Evolutionary conservation across 495 filamentous ascomycete genomes (phyloP).

Genomic region (Recurvomyces mirabilis): DNA sequence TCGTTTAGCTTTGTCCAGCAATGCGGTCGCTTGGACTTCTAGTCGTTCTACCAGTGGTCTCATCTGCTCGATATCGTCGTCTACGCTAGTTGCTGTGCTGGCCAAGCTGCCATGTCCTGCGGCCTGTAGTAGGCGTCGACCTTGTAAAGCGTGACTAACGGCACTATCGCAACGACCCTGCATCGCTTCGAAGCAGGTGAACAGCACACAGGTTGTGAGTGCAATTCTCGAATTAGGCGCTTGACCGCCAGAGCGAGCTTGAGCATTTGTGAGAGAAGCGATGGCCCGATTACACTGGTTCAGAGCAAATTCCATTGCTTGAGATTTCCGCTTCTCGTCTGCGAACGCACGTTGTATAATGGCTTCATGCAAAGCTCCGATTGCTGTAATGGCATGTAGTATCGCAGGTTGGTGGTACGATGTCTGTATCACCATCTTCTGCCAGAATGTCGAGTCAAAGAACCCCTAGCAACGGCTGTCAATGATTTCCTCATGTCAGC

Average conservation of each 20-base stretch:
- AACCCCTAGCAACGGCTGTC: no score
- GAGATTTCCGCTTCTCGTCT: conserved; percentile 14
- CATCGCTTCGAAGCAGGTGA: conserved; percentile 24
- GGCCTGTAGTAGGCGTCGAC: conserved; percentile 11
- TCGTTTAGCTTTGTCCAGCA: conserved; percentile 19
- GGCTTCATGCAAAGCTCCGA: conserved; percentile 21
- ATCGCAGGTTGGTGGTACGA: conserved; percentile 19
- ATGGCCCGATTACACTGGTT: conserved; percentile 18
- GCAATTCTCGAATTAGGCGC: conserved; percentile 9
- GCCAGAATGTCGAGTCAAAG: conserved; percentile 21
- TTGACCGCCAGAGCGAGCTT: neutral
- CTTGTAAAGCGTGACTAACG: conserved; percentile 18
- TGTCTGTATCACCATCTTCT: conserved; percentile 18
- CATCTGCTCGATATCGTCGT: conserved; percentile 20
- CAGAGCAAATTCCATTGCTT: conserved; percentile 17
- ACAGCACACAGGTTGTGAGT: conserved; percentile 21
- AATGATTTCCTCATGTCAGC: no score
- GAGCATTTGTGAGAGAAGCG: conserved; percentile 1
- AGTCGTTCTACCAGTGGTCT: conserved; percentile 17
- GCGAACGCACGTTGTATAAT: conserved; percentile 15
- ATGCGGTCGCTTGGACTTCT: conserved; percentile 16
- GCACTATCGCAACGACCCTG: conserved; percentile 20
- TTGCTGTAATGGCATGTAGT: conserved; percentile 21
- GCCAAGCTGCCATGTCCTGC: neutral
- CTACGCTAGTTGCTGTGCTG: conserved; percentile 2